Evolutionary conservation across 2,329 filamentous ascomycete genomes (phyloP).

Genomic region (Colletotrichum viniferum): DNA sequence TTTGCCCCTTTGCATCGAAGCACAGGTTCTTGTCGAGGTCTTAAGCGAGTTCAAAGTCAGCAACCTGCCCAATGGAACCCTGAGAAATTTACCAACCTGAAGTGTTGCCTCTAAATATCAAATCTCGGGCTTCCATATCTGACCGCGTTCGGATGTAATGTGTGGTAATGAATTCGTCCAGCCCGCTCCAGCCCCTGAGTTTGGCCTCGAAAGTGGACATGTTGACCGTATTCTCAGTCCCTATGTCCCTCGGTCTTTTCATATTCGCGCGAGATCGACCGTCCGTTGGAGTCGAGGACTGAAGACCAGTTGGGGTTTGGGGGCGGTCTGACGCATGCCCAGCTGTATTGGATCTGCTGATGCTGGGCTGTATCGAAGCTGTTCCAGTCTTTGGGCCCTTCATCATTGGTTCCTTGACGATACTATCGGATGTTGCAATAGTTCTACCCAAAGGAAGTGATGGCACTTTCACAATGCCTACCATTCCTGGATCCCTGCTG

Average conservation of each 20-base stretch:
- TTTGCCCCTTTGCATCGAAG: neutral
- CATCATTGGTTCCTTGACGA: neutral
- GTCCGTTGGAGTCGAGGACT: neutral
- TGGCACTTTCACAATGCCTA: neutral
- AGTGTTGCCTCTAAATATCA: neutral
- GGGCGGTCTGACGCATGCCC: neutral
- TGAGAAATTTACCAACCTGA: neutral
- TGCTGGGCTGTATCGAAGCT: neutral
- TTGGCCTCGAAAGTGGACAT: neutral
- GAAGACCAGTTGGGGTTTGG: neutral
- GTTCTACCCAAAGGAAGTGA: neutral
- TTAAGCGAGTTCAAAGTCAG: rapidly evolving
- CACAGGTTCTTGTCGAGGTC: neutral
- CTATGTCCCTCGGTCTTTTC: neutral
- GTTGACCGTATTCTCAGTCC: neutral
- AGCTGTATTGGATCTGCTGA: neutral
- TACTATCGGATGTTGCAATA: neutral
- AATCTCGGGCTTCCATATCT: neutral
- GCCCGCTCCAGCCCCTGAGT: neutral
- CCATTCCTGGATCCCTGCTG: neutral
- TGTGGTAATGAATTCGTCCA: neutral
- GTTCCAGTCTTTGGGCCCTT: neutral
- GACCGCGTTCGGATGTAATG: neutral
- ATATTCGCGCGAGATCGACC: neutral
- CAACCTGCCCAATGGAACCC: rapidly evolving